Evolutionary conservation across 2,329 filamentous ascomycete genomes (phyloP).

Genomic region (Fusarium oligoseptatum): DNA sequence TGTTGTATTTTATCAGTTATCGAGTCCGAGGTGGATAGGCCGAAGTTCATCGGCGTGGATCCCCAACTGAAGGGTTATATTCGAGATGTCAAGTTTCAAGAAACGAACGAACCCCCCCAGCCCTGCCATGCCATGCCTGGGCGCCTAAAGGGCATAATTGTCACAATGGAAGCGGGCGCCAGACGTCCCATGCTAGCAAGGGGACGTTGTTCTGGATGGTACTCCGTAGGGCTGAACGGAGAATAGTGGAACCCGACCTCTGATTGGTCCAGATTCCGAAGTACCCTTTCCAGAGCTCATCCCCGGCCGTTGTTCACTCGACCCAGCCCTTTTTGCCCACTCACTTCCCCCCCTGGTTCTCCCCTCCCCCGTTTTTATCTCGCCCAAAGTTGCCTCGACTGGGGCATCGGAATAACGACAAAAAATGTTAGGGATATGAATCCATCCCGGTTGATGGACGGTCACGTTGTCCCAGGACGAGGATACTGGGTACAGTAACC

Average conservation of each 20-base stretch:
- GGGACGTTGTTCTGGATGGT: slow-evolving; percentile 11
- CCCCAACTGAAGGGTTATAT: background rate
- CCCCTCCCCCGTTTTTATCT: background rate
- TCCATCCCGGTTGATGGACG: slow-evolving; percentile 8
- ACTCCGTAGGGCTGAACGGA: slow-evolving; percentile 43
- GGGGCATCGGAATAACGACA: background rate
- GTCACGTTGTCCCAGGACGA: slow-evolving; percentile 4
- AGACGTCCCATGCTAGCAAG: background rate
- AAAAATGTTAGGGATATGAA: slow-evolving; percentile 18
- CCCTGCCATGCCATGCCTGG: background rate
- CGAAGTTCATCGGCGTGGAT: background rate
- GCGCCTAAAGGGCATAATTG: background rate
- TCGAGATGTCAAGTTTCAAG: slow-evolving; percentile 6
- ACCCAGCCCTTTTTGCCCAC: background rate
- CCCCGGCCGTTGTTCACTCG: background rate
- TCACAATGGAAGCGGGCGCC: background rate
- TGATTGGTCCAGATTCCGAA: slow-evolving; percentile 27
- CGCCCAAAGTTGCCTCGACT: background rate
- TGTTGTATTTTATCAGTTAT: background rate
- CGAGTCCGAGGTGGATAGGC: background rate
- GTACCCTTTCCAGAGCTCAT: slow-evolving; percentile 1
- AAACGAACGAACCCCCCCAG: background rate
- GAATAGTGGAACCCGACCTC: slow-evolving; percentile 15
- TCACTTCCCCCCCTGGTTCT: background rate
- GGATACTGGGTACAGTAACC: slow-evolving; percentile 38